Evolutionary conservation across 805 yeast species (phyloP), one percentile per base, ranked within the genome.

Genomic region (Alloascoidea africana): DNA sequence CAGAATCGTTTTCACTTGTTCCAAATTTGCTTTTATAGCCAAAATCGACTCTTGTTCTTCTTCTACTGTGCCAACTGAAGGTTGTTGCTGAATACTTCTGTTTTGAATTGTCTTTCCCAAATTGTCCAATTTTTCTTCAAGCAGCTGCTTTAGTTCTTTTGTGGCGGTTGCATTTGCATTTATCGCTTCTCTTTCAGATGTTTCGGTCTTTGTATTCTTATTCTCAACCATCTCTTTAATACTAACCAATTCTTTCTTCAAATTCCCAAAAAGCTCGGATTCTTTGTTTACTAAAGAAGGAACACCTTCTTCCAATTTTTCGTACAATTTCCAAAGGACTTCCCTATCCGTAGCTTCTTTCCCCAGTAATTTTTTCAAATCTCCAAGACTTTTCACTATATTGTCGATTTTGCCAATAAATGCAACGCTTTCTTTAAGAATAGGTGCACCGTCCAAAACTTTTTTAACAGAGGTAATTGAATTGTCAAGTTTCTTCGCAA

Each of bases 261-360:
- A 8, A n/a, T n/a, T n/a, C n/a, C n/a, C n/a, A 23, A 23, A 8
- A 8, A 23, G n/a, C 30, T 23, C 30, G 8, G 8, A 8, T 23
- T 23, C 30, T n/a, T 23, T 23, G 8, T 23, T n/a, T 8, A 23
- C 30, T 23, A 23, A 23, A 23, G n/a, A 8, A 23, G 30, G 30
- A 23, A 23, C 30, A 23, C 30, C 30, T 23, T 23, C 30, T 23
- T 23, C 30, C n/a, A 23, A 23, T 23, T 23, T 23, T 8, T 8
- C 30, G n/a, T 23, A 23, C n/a, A 23, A 23, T 23, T 23, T n/a
- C 30, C 30, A 23, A 23, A 23, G 30, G n/a, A 23, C n/a, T 23
- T 23, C 30, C n/a, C 30, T 23, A 23, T 23, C 30, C n/a, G 13
- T n/a, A 23, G 30, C 30, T 8, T 23, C 30, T 23, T 23, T 23